Base-by-base conservation (phyloP, 2,329 filamentous ascomycete species). In the Xylaria sp. region DNA sequence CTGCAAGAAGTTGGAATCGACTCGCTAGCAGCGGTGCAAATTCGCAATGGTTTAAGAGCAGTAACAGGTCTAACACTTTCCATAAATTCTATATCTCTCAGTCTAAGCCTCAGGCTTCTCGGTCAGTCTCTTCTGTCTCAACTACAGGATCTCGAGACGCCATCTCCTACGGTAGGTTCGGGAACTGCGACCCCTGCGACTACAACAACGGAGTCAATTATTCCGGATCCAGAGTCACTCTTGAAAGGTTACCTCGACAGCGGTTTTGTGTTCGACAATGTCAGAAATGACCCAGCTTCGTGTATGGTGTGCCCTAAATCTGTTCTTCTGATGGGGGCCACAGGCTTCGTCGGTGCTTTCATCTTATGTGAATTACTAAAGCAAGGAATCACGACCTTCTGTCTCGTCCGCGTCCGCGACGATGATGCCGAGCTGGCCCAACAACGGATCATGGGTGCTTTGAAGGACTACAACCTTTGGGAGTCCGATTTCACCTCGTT, bases 271-370 rank as follows among this genome's bases (percentile, higher is more conserved):
- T 77, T 76, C 62, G 60, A 70, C 3, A 74, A 75, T 45, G 66
- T 69, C 24, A 27, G 24, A 27, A 30, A 51, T 50, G 8, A 57
- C 54, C 11, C 57, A 67, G 48, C 45, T 67, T 34, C 59, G 21
- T 11, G 48, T 7, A 51, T 65, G 24, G 34, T 50, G 47, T 42
- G 54, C 17, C 74, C 75, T 27, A 12, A 65, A 34, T 66, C 69
- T 6, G 68, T 73, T 27, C 74, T 77, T 54, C 63, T 77, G 42
- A 77, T 74, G 51, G 76, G 76, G 30, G 70, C 73, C 17, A 77
- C 76, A 19, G 75, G 76, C 30, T 77, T 77, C 57, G 74, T 77
- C 27, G 76, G 75, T 27, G 72, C 74, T 50, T 77, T 69, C 51
- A 73, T 77, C 21, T 53, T 76, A 56, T 42, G 70, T 39, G 69